Conservation (phyloP, 2,329 filamentous ascomycete genomes). For the Hymenoscyphus salicellus region DNA sequence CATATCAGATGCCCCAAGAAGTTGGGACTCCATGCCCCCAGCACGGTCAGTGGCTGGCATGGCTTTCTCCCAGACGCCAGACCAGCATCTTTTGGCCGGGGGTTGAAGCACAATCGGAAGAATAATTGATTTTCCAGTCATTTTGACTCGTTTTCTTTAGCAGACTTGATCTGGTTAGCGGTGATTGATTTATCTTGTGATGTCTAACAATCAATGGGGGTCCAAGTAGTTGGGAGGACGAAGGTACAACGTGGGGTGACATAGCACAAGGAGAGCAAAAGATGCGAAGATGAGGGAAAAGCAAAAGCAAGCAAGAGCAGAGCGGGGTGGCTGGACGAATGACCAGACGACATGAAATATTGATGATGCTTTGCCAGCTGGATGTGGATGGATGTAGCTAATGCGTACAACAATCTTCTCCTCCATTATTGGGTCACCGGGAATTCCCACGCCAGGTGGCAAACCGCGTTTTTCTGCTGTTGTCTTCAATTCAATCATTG, state of each 20-base stretch:
- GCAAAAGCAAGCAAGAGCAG: neutral
- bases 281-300: neutral
- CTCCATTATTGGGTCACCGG: neutral
- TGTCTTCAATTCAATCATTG: neutral
- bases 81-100: neutral
- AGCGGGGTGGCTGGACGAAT: conserved; percentile 17
- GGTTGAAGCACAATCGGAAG: neutral
- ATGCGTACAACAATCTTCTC: neutral
- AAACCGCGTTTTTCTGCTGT: neutral
- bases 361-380: neutral
- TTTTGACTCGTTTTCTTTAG: neutral
- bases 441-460: neutral
- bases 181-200: neutral
- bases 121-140: neutral
- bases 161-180: neutral
- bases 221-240: neutral
- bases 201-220: too few relatives aligned
- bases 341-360: conserved; percentile 9
- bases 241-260: neutral
- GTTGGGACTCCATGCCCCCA: neutral
- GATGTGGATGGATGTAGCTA: neutral
- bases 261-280: neutral
- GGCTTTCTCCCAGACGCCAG: neutral
- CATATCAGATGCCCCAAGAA: conserved; percentile 2
- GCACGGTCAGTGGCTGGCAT: neutral